Conservation (phyloP, 257 asterid genomes). For the Nicotiana obtusifolia region DNA sequence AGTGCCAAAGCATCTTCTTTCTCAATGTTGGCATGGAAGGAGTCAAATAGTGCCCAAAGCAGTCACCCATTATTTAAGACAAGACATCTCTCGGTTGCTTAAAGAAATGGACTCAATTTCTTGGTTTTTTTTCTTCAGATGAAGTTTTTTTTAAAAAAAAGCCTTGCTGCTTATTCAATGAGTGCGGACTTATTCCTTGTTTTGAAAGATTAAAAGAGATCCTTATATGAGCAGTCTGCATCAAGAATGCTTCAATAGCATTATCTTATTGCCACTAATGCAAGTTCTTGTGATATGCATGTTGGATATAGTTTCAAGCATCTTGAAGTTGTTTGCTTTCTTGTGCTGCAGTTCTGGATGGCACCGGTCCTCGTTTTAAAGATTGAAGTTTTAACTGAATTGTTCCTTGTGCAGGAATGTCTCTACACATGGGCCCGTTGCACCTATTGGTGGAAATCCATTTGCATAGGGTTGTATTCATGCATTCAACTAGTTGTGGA, state of each 20-base stretch:
- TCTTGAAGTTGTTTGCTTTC: background rate
- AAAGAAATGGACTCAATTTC: background rate
- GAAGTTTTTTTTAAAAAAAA: background rate
- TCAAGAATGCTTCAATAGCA: no score
- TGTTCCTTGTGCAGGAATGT: slow-evolving; percentile 46
- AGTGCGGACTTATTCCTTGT: background rate
- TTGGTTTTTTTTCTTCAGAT: background rate
- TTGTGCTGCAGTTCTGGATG: background rate
- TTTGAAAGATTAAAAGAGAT: background rate
- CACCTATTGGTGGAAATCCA: slow-evolving; percentile 71
- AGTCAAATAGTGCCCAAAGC: background rate
- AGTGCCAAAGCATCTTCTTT: background rate
- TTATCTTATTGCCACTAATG: background rate
- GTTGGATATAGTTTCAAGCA: background rate
- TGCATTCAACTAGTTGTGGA: background rate
- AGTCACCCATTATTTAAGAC: background rate
- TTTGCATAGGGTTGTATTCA: slow-evolving; percentile 38
- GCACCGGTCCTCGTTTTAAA: background rate
- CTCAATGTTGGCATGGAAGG: background rate
- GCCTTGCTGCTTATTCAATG: background rate
- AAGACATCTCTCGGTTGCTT: background rate
- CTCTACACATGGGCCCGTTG: slow-evolving; percentile 55
- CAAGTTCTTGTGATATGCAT: background rate
- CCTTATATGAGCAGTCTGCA: background rate
- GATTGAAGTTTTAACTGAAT: background rate